A percentile compares a stretch with the other conserved stretches of the same genome.
These are phyloP conservation scores for Quercus alba DNA, from an alignment of 306 rosid genomes.

Conservation along the genomic window DNA sequence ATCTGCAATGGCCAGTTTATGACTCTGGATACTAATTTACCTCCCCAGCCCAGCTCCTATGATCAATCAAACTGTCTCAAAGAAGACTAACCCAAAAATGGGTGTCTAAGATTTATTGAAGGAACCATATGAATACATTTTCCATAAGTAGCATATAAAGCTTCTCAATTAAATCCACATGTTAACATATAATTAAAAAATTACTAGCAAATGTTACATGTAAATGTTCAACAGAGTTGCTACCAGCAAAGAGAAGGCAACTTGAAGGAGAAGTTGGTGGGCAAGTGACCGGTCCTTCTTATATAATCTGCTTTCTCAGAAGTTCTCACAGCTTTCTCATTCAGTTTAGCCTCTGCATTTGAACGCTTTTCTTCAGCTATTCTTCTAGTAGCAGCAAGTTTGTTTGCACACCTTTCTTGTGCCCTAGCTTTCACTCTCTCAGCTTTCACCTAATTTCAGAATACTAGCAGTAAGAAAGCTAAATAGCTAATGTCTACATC, in stretches of 20 bases:
- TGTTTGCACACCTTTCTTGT: conserved; percentile 66
- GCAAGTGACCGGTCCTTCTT: conserved; percentile 84
- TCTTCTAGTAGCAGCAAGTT: conserved; percentile 65
- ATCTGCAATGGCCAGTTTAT: neutral
- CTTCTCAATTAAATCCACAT: neutral
- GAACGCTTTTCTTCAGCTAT: conserved; percentile 81
- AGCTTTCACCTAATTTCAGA: conserved; percentile 57
- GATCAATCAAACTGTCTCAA: neutral
- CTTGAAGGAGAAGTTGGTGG: conserved; percentile 79
- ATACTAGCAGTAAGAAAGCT: conserved; percentile 2
- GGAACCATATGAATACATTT: neutral
- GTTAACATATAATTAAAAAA: neutral
- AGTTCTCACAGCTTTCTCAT: conserved; percentile 72
- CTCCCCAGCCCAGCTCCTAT: neutral
- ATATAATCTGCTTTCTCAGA: conserved; percentile 81
- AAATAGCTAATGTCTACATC: neutral
- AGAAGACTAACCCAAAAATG: neutral
- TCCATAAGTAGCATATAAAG: neutral
- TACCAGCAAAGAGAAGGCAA: conserved; percentile 91
- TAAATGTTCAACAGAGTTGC: conserved; percentile 4
- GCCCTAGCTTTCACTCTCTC: conserved; percentile 85
- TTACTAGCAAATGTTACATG: neutral
- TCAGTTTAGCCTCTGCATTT: conserved; percentile 73
- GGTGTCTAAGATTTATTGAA: neutral
- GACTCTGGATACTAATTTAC: neutral